A percentile compares a stretch with the other conserved stretches of the same genome.
Conservation (phyloP, 129 eudicot genomes). For the Gnaphalium uliginosum region DNA sequence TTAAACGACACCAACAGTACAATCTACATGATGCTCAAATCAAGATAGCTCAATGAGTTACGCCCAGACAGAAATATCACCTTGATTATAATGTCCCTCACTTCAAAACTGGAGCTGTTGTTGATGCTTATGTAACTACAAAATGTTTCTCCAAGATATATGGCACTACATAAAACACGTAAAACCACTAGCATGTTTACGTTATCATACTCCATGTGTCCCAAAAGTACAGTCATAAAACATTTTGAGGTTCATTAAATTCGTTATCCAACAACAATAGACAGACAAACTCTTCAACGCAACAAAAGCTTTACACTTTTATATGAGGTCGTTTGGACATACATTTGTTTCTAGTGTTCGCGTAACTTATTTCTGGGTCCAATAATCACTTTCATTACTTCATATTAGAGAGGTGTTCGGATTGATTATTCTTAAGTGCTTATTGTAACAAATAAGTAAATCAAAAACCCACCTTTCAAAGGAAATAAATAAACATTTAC, state of each 20-base stretch:
- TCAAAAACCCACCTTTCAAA: too few species aligned
- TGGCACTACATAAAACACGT: slow-evolving; percentile 58
- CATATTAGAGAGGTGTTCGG: too few species aligned
- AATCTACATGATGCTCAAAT: slow-evolving; percentile 5
- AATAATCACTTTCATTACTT: background rate
- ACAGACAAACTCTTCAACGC: background rate
- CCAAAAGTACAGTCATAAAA: background rate
- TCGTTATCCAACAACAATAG: background rate
- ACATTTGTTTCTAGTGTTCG: slow-evolving; percentile 1
- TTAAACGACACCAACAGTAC: background rate
- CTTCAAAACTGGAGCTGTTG: slow-evolving; percentile 91
- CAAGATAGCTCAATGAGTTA: background rate
- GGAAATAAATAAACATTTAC: too few species aligned
- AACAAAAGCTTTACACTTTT: background rate
- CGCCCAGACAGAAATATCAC: slow-evolving; percentile 31
- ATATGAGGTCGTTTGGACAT: background rate
- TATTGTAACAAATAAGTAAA: too few species aligned
- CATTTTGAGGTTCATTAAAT: slow-evolving; percentile 1
- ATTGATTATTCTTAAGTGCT: too few species aligned
- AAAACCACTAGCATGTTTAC: background rate
- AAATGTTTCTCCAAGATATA: slow-evolving; percentile 95
- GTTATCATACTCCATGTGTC: background rate
- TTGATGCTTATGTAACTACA: slow-evolving; percentile 94
- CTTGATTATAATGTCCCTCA: slow-evolving; percentile 75
- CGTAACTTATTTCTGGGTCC: background rate